Conservation (phyloP, 768 basidiomycete genomes). For the Lactifluus piperatus region DNA sequence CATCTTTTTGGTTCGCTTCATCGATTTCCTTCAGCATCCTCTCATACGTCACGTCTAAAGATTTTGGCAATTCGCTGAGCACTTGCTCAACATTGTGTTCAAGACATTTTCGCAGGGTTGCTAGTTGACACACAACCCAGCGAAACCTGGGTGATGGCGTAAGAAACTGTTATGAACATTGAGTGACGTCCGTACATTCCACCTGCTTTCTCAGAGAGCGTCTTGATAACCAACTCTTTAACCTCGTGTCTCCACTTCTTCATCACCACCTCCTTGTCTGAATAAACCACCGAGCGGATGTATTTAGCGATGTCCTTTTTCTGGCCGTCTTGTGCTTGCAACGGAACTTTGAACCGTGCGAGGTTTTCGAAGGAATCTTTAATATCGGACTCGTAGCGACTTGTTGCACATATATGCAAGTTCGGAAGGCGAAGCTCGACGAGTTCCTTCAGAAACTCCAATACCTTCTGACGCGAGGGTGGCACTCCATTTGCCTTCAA, state of each 20-base stretch:
- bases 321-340: not conserved
- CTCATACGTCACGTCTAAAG: not conserved
- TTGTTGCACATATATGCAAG: not conserved
- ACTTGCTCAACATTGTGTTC: not conserved
- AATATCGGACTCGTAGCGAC: not conserved
- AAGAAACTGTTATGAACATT: not conserved
- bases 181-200: not conserved
- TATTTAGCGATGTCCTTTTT: not conserved
- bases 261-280: conserved; percentile 25
- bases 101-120: not conserved
- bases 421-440: not conserved
- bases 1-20: not conserved
- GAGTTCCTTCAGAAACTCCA: not conserved
- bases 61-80: not conserved
- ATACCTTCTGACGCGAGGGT: not conserved
- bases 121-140: not conserved
- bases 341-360: not conserved
- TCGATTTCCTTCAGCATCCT: not conserved
- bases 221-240: not conserved
- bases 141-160: not conserved
- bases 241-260: not conserved
- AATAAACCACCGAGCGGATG: not conserved
- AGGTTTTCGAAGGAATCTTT: not conserved
- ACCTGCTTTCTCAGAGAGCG: not conserved
- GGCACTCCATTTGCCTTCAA: not conserved